Conservation (phyloP, 2,329 filamentous ascomycete genomes). For the Talaromyces sp. region DNA sequence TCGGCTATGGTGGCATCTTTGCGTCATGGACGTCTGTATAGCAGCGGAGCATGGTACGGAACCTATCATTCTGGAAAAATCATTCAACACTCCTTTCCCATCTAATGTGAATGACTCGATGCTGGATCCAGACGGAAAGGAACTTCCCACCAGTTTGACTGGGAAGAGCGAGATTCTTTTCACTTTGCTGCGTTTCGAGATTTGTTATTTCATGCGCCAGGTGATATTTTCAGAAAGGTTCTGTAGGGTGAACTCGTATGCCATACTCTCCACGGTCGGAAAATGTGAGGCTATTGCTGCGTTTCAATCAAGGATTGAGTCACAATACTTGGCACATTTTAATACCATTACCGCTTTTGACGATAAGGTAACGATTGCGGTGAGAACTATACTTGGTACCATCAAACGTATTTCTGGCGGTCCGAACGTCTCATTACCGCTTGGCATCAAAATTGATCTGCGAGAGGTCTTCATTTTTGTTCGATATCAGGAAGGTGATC, state of each 20-base stretch:
- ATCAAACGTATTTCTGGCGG: not conserved
- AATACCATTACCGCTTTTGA: not conserved
- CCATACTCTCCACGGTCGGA: not conserved
- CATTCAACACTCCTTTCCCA: not conserved
- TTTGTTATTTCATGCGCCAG: not conserved
- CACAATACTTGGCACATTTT: not conserved
- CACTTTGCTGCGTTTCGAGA: not conserved
- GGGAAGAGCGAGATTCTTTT: not conserved
- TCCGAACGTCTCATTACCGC: not conserved
- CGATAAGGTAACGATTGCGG: not conserved
- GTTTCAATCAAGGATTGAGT: not conserved
- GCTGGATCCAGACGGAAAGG: not conserved
- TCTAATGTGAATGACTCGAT: constrained; percentile 9
- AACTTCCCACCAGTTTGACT: not conserved
- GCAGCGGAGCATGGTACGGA: not conserved
- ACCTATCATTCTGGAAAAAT: not conserved
- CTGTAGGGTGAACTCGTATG: not conserved
- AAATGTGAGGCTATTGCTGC: not conserved
- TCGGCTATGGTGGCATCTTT: constrained; percentile 13
- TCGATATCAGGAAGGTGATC: not conserved
- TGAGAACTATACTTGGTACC: not conserved
- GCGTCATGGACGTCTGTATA: not conserved
- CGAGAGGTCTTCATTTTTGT: not conserved
- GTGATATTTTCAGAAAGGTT: not conserved
- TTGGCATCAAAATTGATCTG: not conserved